phyloP scores from a whole-genome alignment of 1,139 yeast species.

The Kurtzmaniella natalensis region DNA sequence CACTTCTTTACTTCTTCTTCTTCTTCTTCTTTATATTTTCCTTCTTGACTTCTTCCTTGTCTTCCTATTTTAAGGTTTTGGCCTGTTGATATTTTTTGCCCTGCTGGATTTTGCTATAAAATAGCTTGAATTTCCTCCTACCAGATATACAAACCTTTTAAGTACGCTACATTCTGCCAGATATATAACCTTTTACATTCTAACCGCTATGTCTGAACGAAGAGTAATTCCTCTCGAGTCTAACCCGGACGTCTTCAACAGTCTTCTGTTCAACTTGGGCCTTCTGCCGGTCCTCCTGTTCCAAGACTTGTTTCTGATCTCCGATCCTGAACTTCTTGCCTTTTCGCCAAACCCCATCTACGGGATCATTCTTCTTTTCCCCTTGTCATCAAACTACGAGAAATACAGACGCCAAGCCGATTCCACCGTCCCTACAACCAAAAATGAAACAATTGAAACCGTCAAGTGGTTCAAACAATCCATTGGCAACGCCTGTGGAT shows the following conservation, averaged over 20 bases:
- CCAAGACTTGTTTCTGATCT: conserved; percentile 78
- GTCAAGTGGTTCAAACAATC: conserved; percentile 79
- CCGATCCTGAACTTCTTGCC: conserved; percentile 72
- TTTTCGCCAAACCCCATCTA: conserved; percentile 79
- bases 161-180: too few species aligned
- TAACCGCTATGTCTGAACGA: conserved; percentile 6
- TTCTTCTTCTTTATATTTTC: too few species aligned
- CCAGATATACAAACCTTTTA: too few species aligned
- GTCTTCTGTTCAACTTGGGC: conserved; percentile 65
- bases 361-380: conserved; percentile 76
- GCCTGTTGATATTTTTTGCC: too few species aligned
- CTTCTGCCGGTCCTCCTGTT: conserved; percentile 57
- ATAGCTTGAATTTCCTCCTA: too few species aligned
- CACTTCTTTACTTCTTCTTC: too few species aligned
- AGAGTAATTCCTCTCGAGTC: conserved; percentile 85
- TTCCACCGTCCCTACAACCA: conserved; percentile 1
- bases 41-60: too few species aligned
- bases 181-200: too few species aligned
- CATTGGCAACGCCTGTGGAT: conserved; percentile 87
- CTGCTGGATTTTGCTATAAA: too few species aligned
- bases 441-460: conserved; percentile 13
- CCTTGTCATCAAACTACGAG: conserved; percentile 65
- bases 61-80: too few species aligned
- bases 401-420: conserved; percentile 37
- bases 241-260: conserved; percentile 81